Evolutionary conservation across 2,329 filamentous ascomycete species (phyloP), one percentile per base, ranked within the genome.

Genomic region (Talaromyces sp.): DNA sequence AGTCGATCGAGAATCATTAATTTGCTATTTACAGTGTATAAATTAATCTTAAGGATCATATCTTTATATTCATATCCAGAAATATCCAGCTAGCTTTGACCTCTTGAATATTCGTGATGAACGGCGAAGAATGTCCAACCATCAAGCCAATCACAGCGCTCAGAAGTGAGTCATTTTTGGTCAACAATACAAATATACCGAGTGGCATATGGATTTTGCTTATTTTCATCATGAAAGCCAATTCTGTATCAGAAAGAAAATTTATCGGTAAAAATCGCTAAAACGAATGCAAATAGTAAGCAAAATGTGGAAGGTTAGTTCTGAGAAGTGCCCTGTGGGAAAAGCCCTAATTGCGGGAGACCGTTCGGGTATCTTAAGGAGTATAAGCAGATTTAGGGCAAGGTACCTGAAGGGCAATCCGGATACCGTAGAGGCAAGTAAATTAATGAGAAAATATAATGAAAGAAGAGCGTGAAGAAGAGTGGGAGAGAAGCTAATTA

Each of bases 121-220:
- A 52, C 24, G 11, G 24, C 16, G 3, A n/a, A 14, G 19, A 56
- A 37, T 37, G 10, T 33, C 14, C 8, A 11, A 4, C 24, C 10
- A 58, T 45, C 3, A n/a, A 52, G 59, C 64, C 64, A 65, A 65
- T 62, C 52, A 62, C 24, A 27, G 5, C 22, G 19, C 33, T 10
- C 37, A 37, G 19, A 65, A 54, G 45, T 65, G 50, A 65, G 41
- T 65, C 64, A 65, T 65, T 62, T n/a, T 62, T 62, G 59, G 64
- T 65, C 64, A 62, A 62, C n/a, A 22, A 57, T 47, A 35, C 19
- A 31, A 33, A 62, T 43, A 16, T n/a, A 22, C 9, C 24, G 52
- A 22, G 11, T 11, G 11, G 16, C 3, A 31, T 47, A 7, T 47
- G 3, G 19, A 47, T 3, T 8, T 14, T 24, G 14, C 22, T 50